Conservation (phyloP, 2,329 filamentous ascomycete species). For the Arthroderma sp. region DNA sequence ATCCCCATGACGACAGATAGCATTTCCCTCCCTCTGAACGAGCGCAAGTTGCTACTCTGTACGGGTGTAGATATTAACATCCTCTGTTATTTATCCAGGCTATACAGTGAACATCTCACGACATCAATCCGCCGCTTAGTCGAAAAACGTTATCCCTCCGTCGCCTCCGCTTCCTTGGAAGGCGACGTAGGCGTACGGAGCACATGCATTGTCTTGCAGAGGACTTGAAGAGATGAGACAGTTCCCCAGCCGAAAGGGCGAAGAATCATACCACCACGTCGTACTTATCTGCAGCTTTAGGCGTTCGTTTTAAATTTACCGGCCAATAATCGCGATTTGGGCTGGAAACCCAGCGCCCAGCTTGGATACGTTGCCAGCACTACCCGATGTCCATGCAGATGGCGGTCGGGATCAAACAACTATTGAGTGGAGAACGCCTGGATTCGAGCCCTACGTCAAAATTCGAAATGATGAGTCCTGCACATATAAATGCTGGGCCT, state of each 20-base stretch:
- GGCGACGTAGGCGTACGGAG: neutral
- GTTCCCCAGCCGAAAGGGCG: neutral
- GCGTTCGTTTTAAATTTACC: neutral
- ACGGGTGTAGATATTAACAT: neutral
- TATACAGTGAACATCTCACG: neutral
- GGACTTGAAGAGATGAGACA: neutral
- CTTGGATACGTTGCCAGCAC: neutral
- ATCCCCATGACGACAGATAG: neutral
- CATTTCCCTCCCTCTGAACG: no score
- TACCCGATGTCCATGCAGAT: neutral
- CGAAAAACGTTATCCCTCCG: neutral
- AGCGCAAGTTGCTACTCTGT: neutral
- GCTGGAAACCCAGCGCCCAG: neutral
- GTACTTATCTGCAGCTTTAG: neutral
- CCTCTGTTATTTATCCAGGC: neutral
- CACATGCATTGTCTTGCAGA: neutral
- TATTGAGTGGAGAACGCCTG: neutral
- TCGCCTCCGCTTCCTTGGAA: neutral
- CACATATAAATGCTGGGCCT: neutral
- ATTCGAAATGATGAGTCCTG: conserved; percentile 2
- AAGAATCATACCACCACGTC: neutral
- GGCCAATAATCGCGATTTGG: neutral
- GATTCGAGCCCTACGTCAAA: neutral
- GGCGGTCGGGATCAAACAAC: neutral
- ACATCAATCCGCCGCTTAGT: neutral